Conservation (phyloP, 306 rosid genomes). For the Calophaca sinica region DNA sequence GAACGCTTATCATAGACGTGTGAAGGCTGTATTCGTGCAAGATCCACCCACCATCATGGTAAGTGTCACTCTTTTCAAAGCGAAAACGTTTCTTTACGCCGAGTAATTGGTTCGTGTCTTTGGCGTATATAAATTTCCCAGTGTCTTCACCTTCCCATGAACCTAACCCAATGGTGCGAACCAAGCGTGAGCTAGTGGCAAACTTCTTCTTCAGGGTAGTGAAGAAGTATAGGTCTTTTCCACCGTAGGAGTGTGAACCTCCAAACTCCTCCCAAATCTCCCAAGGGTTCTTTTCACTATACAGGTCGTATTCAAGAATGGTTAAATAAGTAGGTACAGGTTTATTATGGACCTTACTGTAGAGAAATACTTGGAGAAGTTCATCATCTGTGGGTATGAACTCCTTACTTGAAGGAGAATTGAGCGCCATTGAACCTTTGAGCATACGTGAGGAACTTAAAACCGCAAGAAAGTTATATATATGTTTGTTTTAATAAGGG, state of each 20-base stretch:
- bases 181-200: not conserved
- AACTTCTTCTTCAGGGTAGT: constrained; percentile 10
- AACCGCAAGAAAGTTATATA: too few relatives aligned
- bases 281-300: not conserved
- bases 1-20: not conserved
- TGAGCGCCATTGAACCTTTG: not conserved
- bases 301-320: constrained; percentile 32
- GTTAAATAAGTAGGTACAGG: not conserved
- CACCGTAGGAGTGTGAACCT: not conserved
- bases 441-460: too few relatives aligned
- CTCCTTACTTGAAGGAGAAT: not conserved
- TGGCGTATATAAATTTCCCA: not conserved
- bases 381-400: constrained; percentile 6
- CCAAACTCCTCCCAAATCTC: constrained; percentile 39
- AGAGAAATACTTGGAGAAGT: constrained; percentile 10
- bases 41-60: constrained; percentile 20
- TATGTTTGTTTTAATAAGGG: too few relatives aligned
- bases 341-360: not conserved
- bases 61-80: constrained; percentile 33
- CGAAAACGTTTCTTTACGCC: constrained; percentile 23
- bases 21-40: constrained; percentile 27
- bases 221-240: constrained; percentile 37
- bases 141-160: constrained; percentile 38
- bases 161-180: not conserved
- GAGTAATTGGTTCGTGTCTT: not conserved